phyloP scores from a whole-genome alignment of 768 basidiomycete species.

The Flagelloscypha sp. region DNA sequence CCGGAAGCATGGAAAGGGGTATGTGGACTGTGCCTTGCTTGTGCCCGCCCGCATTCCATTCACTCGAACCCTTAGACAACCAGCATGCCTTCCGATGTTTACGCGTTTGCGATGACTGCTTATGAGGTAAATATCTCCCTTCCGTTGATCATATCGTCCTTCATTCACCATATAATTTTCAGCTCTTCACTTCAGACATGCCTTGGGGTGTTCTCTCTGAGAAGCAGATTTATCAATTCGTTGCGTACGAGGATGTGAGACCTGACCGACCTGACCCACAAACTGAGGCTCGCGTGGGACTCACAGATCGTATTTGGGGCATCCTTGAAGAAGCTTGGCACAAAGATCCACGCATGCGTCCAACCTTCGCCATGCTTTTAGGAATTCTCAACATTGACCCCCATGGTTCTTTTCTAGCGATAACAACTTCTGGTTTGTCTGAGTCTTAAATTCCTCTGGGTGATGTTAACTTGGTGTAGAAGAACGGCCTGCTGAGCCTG shows the following conservation, averaged over 20 bases:
- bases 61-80: slow-evolving; percentile 9
- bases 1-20: slow-evolving; percentile 23
- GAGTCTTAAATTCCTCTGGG: no score
- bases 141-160: background rate
- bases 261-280: slow-evolving; percentile 19
- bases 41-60: no score
- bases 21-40: slow-evolving; percentile 4
- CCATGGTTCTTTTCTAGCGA: no score
- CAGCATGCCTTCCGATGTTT: slow-evolving; percentile 19
- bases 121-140: slow-evolving; percentile 13
- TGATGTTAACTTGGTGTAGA: no score
- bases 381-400: no score
- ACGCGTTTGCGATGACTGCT: slow-evolving; percentile 20
- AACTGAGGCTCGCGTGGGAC: slow-evolving; percentile 6
- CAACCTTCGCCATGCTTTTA: slow-evolving; percentile 13
- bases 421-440: no score
- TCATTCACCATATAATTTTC: background rate
- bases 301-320: slow-evolving; percentile 17
- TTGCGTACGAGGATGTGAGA: slow-evolving; percentile 17
- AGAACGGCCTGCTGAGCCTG: no score
- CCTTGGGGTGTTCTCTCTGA: slow-evolving; percentile 19
- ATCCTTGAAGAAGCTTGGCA: slow-evolving; percentile 20
- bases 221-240: slow-evolving; percentile 19
- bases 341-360: slow-evolving; percentile 15
- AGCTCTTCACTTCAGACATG: slow-evolving; percentile 17